Evolutionary conservation across 2,329 filamentous ascomycete species (phyloP), one percentile per base, ranked within the genome.

Genomic region (Cryphonectria carpinicola): DNA sequence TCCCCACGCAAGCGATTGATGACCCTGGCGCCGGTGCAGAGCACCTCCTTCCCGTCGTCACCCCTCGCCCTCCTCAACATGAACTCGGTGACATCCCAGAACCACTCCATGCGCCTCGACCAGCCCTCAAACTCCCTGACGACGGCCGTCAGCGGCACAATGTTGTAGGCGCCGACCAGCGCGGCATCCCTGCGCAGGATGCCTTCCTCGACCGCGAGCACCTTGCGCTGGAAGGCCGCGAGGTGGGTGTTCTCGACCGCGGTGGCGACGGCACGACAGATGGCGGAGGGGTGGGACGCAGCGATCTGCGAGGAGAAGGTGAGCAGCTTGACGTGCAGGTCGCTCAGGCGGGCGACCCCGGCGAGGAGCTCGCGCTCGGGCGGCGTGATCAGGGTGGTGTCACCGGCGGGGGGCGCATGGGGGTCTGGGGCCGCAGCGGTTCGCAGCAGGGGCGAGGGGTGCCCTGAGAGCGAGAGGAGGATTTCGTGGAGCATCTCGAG

Each of bases 401-500:
- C 80, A 77, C 82, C 77, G 67, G 84, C 79, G 76, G 82, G 81
- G 66, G 68, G 39, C 61, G 72, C 70, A 73, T 73, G 79, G 78
- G 84, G 80, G 77, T 82, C 77, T 72, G 84, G 79, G 76, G 82
- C 81, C 78, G 83, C 76, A 74, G 84, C 79, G 76, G 83, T 79
- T 80, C 88, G 87, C 83, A 98, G 92, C 79, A 98, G 89, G 75
- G 94, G 92, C 74, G 95, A 98, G 74, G 93, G 92, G 83, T 98
- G 93, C 75, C 96, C 95, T 77, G 95, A 97, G 82, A 98, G 90
- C 81, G 95, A 95, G 82, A 99, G 91, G 82, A 98, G 90, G 84
- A 99, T 94, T 86, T 99, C 96, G 88, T 98, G 96, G 81, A 99
- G 93, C 96, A 99, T 99, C 75, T 75, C 76, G 75, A 68, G 54